These are phyloP conservation scores for Cicer pinnatifidum DNA, from an alignment of 306 rosid genomes.

Conservation along the genomic window DNA sequence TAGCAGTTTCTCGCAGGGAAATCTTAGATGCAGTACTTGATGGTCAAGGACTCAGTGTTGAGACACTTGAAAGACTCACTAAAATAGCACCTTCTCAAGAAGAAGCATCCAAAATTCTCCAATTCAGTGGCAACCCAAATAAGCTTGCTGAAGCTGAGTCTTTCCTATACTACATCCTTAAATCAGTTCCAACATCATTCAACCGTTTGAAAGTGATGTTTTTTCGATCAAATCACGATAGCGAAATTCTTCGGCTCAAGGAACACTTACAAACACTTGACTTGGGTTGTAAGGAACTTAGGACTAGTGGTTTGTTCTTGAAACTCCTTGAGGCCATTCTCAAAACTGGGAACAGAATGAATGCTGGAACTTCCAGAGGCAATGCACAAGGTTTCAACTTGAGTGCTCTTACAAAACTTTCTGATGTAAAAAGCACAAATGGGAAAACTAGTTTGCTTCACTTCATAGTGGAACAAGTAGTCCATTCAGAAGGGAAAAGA, in stretches of 20 bases:
- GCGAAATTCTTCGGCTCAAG: conserved; percentile 63
- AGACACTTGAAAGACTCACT: conserved; percentile 77
- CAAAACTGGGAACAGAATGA: conserved; percentile 86
- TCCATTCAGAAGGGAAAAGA: conserved; percentile 68
- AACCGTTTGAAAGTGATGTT: conserved; percentile 70
- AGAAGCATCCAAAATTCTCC: conserved; percentile 65
- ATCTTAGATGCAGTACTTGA: conserved; percentile 68
- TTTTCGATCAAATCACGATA: conserved; percentile 66
- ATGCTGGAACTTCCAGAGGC: conserved; percentile 88
- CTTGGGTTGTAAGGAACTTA: conserved; percentile 71
- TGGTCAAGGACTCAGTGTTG: conserved; percentile 69
- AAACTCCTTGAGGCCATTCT: conserved; percentile 89
- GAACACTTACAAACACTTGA: conserved; percentile 66
- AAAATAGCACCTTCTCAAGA: conserved; percentile 76
- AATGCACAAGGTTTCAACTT: conserved; percentile 84
- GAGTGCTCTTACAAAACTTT: conserved; percentile 66
- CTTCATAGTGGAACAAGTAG: conserved; percentile 82
- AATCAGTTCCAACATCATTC: conserved; percentile 75
- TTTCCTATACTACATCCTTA: conserved; percentile 70
- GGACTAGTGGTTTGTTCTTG: conserved; percentile 59
- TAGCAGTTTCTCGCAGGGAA: conserved; percentile 60
- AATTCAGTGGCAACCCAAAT: conserved; percentile 65
- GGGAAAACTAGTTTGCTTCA: conserved; percentile 79
- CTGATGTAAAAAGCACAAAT: conserved; percentile 77
- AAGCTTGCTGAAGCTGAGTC: conserved; percentile 80